Base-by-base conservation (phyloP, 352 stramenopile species). In the Vaucheria bursata region DNA sequence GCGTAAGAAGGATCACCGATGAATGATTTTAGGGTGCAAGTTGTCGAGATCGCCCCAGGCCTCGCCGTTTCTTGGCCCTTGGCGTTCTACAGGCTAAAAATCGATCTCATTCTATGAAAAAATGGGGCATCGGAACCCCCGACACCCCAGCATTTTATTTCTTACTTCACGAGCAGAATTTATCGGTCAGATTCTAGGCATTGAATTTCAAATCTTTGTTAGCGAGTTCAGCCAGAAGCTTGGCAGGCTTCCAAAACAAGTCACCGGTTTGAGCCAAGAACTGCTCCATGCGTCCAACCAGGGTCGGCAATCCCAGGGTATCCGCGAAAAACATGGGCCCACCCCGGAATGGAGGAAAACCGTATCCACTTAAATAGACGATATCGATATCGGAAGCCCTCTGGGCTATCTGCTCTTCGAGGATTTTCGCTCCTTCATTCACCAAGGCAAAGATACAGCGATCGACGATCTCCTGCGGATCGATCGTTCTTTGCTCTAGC, bases 321-420 rank as follows among this genome's bases (percentile, higher is more conserved):
- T 85, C 80, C 29, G 74, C 80, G 52, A 70, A 85, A 39, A 84
- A 85, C 80, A 85, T 85, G 1, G 80, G 80, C 25, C 80, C 80
- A n/a, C 80, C 80, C 8, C 78, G n/a, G n/a, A n/a, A n/a, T n/a
- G n/a, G n/a, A n/a, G 80, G 80, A 50, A 67, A 85, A 32, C 65
- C 53, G 59, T 85, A 85, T 29, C 80, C 80, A 69, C 84, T 74
- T 37, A 53, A 73, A 71, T 74, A 85, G 1, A 84, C 77, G 3
- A 85, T 74, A 70, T 85, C 80, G n/a, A 85, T 81, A 68, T 85
- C 80, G 33, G 34, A 32, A 0, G 77, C 70, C 32, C 74, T 53
- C 5, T 84, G 68, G 6, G 80, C 78, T 36, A 85, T 85, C 45
- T 78, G 77, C 52, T 85, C 80, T 39, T 81, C 80, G 1, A 85